Percentiles rank a stretch among this genome's conserved stretches.
Conservation (phyloP, 2,329 filamentous ascomycete genomes). For the Paecilomyces fulvus region DNA sequence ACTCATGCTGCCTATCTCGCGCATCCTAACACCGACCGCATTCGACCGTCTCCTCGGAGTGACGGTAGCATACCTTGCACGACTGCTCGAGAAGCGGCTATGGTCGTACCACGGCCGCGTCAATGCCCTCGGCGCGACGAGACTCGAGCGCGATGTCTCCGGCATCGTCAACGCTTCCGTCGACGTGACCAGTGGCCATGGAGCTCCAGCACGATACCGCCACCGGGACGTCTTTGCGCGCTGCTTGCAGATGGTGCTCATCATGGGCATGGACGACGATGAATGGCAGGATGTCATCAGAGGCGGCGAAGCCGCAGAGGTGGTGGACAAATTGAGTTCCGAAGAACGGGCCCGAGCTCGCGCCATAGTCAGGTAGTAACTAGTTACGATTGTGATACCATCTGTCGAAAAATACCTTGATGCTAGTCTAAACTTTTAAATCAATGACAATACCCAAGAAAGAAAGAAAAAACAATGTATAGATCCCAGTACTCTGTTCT, state of each 20-base stretch:
- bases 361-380: slow-evolving; percentile 46
- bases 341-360: slow-evolving; percentile 69
- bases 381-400: neutral
- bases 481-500: too few relatives aligned
- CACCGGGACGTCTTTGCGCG: slow-evolving; percentile 69
- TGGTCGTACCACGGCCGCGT: slow-evolving; percentile 71
- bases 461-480: too few relatives aligned
- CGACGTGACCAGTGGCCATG: slow-evolving; percentile 26
- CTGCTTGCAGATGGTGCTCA: slow-evolving; percentile 71
- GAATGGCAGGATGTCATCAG: slow-evolving; percentile 75
- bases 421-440: neutral
- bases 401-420: neutral
- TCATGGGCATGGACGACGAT: slow-evolving; percentile 91
- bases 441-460: neutral
- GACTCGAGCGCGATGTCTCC: slow-evolving; percentile 75
- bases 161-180: slow-evolving; percentile 54
- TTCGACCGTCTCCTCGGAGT: slow-evolving; percentile 68
- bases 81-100: slow-evolving; percentile 77
- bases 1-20: slow-evolving; percentile 73
- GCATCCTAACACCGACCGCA: slow-evolving; percentile 70
- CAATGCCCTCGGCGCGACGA: slow-evolving; percentile 71
- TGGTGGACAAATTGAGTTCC: slow-evolving; percentile 56
- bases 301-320: slow-evolving; percentile 38
- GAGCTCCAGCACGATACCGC: slow-evolving; percentile 52
- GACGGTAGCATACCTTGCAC: slow-evolving; percentile 66